Base-by-base conservation (phyloP, 2,329 filamentous ascomycete genomes). In the Fusarium sp. region DNA sequence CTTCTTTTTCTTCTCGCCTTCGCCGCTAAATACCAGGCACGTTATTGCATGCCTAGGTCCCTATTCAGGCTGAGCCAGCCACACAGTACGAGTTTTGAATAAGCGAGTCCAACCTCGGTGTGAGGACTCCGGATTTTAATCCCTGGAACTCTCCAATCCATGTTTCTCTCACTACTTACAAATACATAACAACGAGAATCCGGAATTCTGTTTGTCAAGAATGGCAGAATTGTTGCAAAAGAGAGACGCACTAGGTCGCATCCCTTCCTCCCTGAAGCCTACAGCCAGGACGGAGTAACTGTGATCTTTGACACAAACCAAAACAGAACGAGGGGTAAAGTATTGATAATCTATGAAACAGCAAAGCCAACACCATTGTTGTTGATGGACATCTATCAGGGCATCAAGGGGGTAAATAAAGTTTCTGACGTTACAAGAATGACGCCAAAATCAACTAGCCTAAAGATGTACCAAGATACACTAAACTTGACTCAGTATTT, bases 281-380 rank as follows among this genome's bases (percentile, higher is more conserved):
- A 58, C 51, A 49, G 48, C 56, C 45, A 39, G 31, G 20, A 63
- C 42, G 41, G 36, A 57, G 58, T 28, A n/a, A 35, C 28, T 45
- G n/a, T 47, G 41, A 33, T 54, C 28, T 36, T 45, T 28, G 20
- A 38, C 15, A 38, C 42, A 24, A 51, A 22, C 24, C 54, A 38
- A 68, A 56, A 39, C 54, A 36, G 47, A 58, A 54, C 60, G 66
- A 75, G 64, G 68, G 66, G 55, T 31, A 42, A 54, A 7, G 24
- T 39, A 54, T 59, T 47, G 63, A 65, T 54, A 49, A 47, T 69
- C 72, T 76, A 77, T 76, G 69, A 76, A 77, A 74, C 72, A 65
- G 28, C 41, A 33, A 52, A 69, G 57, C 44, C 73, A 70, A 64
- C 70, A 66, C 49, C 39, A 28, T 66, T 28, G 33, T 33, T 28